Percentiles rank a stretch among this genome's conserved stretches.
Conservation (phyloP, 371 early-diverging fungal species). For the Mucor sp. region DNA sequence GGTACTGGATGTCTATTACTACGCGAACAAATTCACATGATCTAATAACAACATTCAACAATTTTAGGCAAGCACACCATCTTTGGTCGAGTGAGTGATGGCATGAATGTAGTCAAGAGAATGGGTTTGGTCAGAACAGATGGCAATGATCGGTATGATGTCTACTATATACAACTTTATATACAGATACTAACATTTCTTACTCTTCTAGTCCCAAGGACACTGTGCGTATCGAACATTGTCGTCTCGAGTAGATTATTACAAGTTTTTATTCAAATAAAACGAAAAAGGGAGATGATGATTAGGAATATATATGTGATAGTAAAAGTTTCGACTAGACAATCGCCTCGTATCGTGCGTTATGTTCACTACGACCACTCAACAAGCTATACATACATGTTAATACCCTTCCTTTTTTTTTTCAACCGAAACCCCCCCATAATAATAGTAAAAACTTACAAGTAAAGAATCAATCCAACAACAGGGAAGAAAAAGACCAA, state of each 20-base stretch:
- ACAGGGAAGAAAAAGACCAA: constrained; percentile 67
- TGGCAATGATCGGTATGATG: constrained; percentile 42
- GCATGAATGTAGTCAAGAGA: constrained; percentile 70
- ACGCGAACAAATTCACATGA: background rate
- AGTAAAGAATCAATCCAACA: constrained; percentile 60
- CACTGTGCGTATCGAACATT: constrained; percentile 38
- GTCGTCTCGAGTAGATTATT: constrained; percentile 35
- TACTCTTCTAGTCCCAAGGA: constrained; percentile 36
- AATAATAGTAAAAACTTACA: constrained; percentile 60
- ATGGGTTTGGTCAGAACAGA: constrained; percentile 75
- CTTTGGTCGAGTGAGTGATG: constrained; percentile 69
- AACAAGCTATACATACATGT: constrained; percentile 47
- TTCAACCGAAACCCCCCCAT: too few species aligned
- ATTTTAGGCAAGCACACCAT: constrained; percentile 62
- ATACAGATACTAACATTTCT: background rate
- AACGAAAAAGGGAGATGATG: background rate
- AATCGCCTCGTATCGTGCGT: constrained; percentile 50
- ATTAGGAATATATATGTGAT: background rate
- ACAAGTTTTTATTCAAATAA: background rate
- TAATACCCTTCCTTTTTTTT: background rate
- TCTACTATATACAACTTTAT: background rate
- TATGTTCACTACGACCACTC: constrained; percentile 55
- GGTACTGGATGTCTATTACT: constrained; percentile 37
- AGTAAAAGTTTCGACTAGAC: constrained; percentile 17
- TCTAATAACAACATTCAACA: background rate